These are phyloP conservation scores for Collybia sp. DNA, from an alignment of 768 basidiomycete genomes.

Conservation along the genomic window DNA sequence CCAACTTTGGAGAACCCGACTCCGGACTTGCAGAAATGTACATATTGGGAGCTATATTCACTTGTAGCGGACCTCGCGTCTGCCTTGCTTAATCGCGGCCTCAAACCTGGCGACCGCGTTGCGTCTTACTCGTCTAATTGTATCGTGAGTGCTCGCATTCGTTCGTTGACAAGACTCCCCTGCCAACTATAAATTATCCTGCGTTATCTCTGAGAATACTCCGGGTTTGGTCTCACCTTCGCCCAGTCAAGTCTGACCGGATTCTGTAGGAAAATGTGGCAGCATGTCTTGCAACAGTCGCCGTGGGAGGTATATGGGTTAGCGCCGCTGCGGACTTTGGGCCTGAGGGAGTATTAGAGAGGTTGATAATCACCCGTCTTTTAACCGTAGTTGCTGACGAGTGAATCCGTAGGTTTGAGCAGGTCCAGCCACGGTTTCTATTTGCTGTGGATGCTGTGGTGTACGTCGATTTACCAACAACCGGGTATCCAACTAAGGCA, in stretches of 20 bases:
- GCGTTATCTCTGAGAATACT: background rate
- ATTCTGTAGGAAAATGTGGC: slow-evolving; percentile 57
- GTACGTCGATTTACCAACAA: slow-evolving; percentile 31
- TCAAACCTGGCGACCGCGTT: slow-evolving; percentile 65
- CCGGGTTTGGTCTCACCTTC: background rate
- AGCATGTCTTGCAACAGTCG: slow-evolving; percentile 62
- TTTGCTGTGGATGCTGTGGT: slow-evolving; percentile 73
- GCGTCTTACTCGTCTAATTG: slow-evolving; percentile 79
- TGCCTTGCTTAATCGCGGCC: slow-evolving; percentile 44
- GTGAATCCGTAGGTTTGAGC: slow-evolving; percentile 50
- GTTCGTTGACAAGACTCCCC: too few relatives aligned
- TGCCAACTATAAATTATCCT: background rate
- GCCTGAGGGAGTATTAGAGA: slow-evolving; percentile 70
- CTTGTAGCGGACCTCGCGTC: slow-evolving; percentile 55
- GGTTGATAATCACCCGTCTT: slow-evolving; percentile 30
- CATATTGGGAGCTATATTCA: slow-evolving; percentile 55
- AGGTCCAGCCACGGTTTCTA: slow-evolving; percentile 70
- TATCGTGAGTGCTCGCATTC: slow-evolving; percentile 56
- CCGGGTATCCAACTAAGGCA: slow-evolving; percentile 6
- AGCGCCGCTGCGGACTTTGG: slow-evolving; percentile 82
- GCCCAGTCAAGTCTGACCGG: background rate
- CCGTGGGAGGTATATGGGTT: slow-evolving; percentile 80
- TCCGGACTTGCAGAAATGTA: slow-evolving; percentile 39
- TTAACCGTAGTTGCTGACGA: slow-evolving; percentile 5
- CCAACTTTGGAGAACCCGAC: slow-evolving; percentile 44